A percentile compares a stretch with the other conserved stretches of the same genome.
Conservation (phyloP, 495 filamentous ascomycete genomes). For the Haplographium delicatum region DNA sequence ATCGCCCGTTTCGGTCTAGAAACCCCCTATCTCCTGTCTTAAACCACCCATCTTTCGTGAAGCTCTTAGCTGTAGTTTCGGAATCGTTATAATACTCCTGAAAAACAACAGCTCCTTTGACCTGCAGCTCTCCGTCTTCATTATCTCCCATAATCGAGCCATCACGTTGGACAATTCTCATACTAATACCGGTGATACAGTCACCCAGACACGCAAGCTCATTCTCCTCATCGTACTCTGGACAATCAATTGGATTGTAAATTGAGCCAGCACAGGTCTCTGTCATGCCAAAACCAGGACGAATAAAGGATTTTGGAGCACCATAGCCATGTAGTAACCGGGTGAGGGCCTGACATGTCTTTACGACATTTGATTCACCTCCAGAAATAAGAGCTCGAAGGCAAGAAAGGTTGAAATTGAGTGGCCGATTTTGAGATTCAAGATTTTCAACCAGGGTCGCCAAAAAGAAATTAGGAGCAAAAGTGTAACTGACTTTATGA, state of each 20-base stretch:
- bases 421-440: not conserved
- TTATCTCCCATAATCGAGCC: slow-evolving; percentile 33
- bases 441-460: slow-evolving; percentile 16
- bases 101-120: slow-evolving; percentile 73
- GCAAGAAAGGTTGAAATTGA: slow-evolving; percentile 25
- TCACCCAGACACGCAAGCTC: slow-evolving; percentile 65
- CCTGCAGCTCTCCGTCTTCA: slow-evolving; percentile 64
- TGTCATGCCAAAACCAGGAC: slow-evolving; percentile 81
- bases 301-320: slow-evolving; percentile 38
- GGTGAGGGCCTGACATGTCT: slow-evolving; percentile 27
- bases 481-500: slow-evolving; percentile 41
- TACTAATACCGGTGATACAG: slow-evolving; percentile 32
- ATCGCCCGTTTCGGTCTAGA: slow-evolving; percentile 49
- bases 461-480: slow-evolving; percentile 55
- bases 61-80: slow-evolving; percentile 53
- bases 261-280: slow-evolving; percentile 33
- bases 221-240: slow-evolving; percentile 70
- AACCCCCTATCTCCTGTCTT: slow-evolving; percentile 67
- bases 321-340: slow-evolving; percentile 30
- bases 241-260: slow-evolving; percentile 45
- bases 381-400: slow-evolving; percentile 31
- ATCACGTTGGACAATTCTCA: slow-evolving; percentile 27
- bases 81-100: slow-evolving; percentile 67
- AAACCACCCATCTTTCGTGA: slow-evolving; percentile 72
- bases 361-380: slow-evolving; percentile 35